Evolutionary conservation across 441 rosid genomes (phyloP).

Genomic region (Metrosideros polymorpha): DNA sequence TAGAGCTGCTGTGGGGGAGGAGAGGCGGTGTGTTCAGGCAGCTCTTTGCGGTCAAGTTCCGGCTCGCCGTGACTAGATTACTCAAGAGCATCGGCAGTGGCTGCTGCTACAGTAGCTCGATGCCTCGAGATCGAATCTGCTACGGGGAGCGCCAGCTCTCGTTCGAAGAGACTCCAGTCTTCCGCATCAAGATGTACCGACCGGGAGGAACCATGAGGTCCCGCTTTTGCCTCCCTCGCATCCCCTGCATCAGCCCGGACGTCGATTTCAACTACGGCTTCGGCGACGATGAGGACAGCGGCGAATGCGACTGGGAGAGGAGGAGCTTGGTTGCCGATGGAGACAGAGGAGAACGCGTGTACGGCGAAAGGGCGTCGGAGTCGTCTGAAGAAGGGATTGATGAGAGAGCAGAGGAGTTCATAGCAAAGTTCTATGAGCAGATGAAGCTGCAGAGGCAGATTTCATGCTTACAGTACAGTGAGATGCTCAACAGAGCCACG

Average conservation of each 20-base stretch:
- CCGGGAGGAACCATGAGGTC: constrained; percentile 55
- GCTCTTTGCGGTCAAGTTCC: constrained; percentile 41
- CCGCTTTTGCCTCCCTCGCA: background rate
- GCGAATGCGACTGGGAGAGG: constrained; percentile 13
- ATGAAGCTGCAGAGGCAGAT: constrained; percentile 79
- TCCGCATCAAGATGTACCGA: constrained; percentile 59
- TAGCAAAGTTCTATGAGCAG: constrained; percentile 59
- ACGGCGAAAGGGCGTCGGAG: background rate
- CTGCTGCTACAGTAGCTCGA: background rate
- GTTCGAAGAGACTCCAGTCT: constrained; percentile 69
- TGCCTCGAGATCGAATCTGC: constrained; percentile 10
- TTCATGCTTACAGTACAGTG: constrained; percentile 43
- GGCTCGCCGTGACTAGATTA: constrained; percentile 35
- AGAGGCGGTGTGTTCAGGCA: constrained; percentile 61
- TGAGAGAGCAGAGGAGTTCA: constrained; percentile 76
- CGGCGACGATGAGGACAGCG: constrained; percentile 1
- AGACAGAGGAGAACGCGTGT: background rate
- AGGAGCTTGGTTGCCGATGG: constrained; percentile 15
- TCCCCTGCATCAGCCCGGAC: constrained; percentile 62
- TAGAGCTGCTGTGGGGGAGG: constrained; percentile 61
- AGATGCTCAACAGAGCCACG: constrained; percentile 13
- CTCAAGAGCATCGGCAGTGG: constrained; percentile 26
- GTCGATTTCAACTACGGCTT: constrained; percentile 52
- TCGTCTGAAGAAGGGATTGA: constrained; percentile 55
- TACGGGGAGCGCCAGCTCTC: constrained; percentile 70